phyloP scores from a whole-genome alignment of 73 alveolate species.

The Symbiodinium pilosum region DNA sequence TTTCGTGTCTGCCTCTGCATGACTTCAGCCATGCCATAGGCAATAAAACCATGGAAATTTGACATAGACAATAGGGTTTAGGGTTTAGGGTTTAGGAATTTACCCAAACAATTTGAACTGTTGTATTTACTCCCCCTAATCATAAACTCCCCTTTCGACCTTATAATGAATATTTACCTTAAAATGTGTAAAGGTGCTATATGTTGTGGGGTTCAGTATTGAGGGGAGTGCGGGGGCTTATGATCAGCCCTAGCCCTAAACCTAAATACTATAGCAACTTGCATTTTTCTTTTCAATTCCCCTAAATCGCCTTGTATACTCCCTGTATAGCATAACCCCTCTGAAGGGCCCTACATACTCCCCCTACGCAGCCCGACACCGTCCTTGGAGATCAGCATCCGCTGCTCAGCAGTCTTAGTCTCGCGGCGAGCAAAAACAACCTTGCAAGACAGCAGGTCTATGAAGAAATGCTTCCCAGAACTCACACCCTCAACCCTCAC shows the following conservation, averaged over 20 bases:
- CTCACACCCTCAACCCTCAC: background rate
- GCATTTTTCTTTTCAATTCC: background rate
- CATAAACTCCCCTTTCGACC: background rate
- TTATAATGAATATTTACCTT: no score
- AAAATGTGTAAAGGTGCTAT: no score
- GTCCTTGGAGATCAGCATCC: slow-evolving; percentile 53
- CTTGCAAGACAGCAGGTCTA: background rate
- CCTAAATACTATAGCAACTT: background rate
- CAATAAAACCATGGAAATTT: no score
- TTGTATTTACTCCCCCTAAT: background rate
- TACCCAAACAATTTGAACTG: no score
- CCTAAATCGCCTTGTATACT: no score
- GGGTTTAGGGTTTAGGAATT: no score
- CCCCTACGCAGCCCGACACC: background rate
- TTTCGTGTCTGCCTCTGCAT: no score
- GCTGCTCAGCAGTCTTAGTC: slow-evolving; percentile 72
- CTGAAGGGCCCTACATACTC: no score
- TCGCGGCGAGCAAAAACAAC: slow-evolving; percentile 78
- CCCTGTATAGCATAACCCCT: no score
- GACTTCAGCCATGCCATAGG: no score
- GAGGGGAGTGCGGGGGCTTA: no score
- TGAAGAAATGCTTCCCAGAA: background rate
- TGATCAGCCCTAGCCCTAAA: background rate
- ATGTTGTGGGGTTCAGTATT: background rate
- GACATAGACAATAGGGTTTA: no score